phyloP scores from a whole-genome alignment of 352 stramenopile species.

The Plasmopara muralis region DNA sequence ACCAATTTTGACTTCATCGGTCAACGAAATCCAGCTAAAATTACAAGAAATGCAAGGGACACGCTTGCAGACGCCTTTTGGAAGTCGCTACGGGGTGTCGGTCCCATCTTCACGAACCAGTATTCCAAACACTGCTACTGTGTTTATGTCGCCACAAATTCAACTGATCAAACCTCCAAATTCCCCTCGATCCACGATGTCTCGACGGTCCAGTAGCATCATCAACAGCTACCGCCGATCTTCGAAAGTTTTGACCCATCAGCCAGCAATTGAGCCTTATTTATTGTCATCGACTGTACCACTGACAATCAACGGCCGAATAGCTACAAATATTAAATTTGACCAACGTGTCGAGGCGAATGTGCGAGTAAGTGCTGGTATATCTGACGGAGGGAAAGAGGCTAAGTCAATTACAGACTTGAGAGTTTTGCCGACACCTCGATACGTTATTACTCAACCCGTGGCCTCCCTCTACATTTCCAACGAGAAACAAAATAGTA shows the following conservation, averaged over 20 bases:
- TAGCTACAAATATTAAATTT: constrained; percentile 1
- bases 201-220: constrained; percentile 1
- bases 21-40: constrained; percentile 17
- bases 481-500: constrained; percentile 16
- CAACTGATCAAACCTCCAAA: constrained; percentile 8
- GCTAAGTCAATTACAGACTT: constrained; percentile 9
- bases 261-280: constrained; percentile 1
- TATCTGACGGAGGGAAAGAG: neutral
- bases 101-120: constrained; percentile 14
- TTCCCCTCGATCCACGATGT: constrained; percentile 13
- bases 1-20: constrained; percentile 2
- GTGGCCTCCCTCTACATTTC: constrained; percentile 6
- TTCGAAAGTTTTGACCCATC: constrained; percentile 5
- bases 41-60: constrained; percentile 6
- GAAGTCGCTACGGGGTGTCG: constrained; percentile 5
- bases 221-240: constrained; percentile 12
- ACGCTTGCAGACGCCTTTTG: constrained; percentile 15
- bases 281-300: neutral
- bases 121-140: constrained; percentile 7
- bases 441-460: constrained; percentile 16
- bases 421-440: constrained; percentile 19
- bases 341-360: constrained; percentile 1
- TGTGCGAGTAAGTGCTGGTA: neutral
- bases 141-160: constrained; percentile 14
- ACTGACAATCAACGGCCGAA: constrained; percentile 17